Percentiles rank a stretch among this genome's conserved stretches.
These are phyloP conservation scores for Sugiyamaella grinbergsii DNA, from an alignment of 1,139 yeast genomes.

Conservation along the genomic window DNA sequence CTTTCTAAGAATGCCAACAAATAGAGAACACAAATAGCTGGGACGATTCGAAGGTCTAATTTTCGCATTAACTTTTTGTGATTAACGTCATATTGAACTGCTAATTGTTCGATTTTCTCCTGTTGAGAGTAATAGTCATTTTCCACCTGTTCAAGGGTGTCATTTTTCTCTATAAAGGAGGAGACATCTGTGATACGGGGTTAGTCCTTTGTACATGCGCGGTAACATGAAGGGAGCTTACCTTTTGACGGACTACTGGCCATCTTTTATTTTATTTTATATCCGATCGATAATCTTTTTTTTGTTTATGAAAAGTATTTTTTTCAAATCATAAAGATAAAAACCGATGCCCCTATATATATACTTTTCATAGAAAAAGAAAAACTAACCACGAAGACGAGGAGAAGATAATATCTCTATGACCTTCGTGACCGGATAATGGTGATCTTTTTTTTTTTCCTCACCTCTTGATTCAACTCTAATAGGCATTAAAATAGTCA, in stretches of 20 bases:
- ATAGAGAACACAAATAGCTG: slow-evolving; percentile 68
- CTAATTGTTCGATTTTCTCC: slow-evolving; percentile 44
- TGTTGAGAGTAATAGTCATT: slow-evolving; percentile 8
- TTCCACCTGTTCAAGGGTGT: not conserved
- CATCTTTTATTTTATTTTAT: slow-evolving; percentile 3
- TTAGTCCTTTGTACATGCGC: too few species aligned
- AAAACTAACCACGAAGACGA: too few species aligned
- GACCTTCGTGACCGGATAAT: too few species aligned
- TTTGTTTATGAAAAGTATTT: too few species aligned
- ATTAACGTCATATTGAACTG: slow-evolving; percentile 48
- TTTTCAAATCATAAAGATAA: too few species aligned
- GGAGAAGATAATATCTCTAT: too few species aligned
- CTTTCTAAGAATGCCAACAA: slow-evolving; percentile 71
- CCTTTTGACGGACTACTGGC: slow-evolving; percentile 6
- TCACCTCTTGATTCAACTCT: slow-evolving; percentile 2
- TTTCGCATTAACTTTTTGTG: slow-evolving; percentile 59
- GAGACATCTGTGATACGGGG: not conserved
- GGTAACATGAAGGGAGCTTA: too few species aligned
- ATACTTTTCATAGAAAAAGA: too few species aligned
- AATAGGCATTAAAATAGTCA: slow-evolving; percentile 11
- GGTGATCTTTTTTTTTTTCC: not conserved
- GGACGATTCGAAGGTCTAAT: slow-evolving; percentile 65
- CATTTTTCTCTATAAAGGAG: slow-evolving; percentile 9
- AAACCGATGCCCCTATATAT: slow-evolving; percentile 4
- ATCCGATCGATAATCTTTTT: too few species aligned